Percentiles rank a stretch among this genome's conserved stretches.
These are phyloP conservation scores for Neurospora sp. DNA, from an alignment of 495 filamentous ascomycete species.

Conservation along the genomic window DNA sequence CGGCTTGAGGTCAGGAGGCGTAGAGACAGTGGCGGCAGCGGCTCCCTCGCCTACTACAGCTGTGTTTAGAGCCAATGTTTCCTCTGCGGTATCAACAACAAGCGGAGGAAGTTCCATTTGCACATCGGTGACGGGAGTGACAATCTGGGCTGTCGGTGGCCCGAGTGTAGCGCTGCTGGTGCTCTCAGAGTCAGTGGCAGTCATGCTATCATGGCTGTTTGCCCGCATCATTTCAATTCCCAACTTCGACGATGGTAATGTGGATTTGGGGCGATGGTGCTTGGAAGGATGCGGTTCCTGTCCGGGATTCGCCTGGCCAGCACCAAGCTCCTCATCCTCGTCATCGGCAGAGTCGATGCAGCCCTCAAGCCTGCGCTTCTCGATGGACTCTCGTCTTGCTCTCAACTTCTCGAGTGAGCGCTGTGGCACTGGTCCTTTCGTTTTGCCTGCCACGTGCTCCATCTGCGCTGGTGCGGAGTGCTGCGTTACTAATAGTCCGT, in stretches of 20 bases:
- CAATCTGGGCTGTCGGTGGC: constrained; percentile 28
- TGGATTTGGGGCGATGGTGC: constrained; percentile 30
- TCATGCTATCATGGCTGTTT: constrained; percentile 80
- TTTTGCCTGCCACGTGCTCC: constrained; percentile 39
- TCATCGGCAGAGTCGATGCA: constrained; percentile 77
- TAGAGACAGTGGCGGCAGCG: constrained; percentile 16
- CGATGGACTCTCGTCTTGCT: constrained; percentile 65
- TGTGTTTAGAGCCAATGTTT: background rate
- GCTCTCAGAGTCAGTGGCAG: constrained; percentile 32
- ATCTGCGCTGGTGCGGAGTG: constrained; percentile 59
- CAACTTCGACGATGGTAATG: constrained; percentile 60
- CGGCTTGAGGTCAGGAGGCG: constrained; percentile 10
- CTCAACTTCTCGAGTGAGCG: constrained; percentile 70
- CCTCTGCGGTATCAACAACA: background rate
- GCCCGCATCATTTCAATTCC: constrained; percentile 94
- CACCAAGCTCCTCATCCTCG: constrained; percentile 81
- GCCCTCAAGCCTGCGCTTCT: constrained; percentile 65
- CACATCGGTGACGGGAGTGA: constrained; percentile 27
- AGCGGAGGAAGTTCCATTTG: constrained; percentile 11
- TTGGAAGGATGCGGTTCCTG: constrained; percentile 28
- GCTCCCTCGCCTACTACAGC: constrained; percentile 8
- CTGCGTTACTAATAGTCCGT: constrained; percentile 49
- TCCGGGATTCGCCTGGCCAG: constrained; percentile 34
- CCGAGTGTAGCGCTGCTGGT: constrained; percentile 20
- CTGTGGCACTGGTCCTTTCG: constrained; percentile 35